Base-by-base conservation (phyloP, 139 green algal species). In the Zygnema cylindricum region DNA sequence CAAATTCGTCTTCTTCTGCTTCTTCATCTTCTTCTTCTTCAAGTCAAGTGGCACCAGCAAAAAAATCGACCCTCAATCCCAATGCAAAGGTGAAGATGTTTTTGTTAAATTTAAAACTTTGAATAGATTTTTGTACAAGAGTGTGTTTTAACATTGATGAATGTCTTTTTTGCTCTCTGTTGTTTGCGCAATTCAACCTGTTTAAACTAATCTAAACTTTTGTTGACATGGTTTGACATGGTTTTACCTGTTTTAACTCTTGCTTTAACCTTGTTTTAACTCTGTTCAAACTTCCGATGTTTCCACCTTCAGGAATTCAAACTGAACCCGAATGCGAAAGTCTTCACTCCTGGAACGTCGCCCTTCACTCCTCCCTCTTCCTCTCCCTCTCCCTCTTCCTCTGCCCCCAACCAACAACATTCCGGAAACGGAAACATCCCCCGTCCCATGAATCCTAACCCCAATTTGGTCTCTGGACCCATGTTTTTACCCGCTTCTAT, bases 301-400 rank as follows among this genome's bases (percentile, higher is more conserved):
- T n/a, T n/a, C n/a, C n/a, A n/a, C n/a, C n/a, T 73, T 25, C 57
- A 73, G 71, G 71, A 79, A 43, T 79, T 85, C 81, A 87, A 86
- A 69, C 54, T 87, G 23, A 87, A 87, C 38, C 81, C 81, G 23
- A 87, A 87, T 87, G 81, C 81, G 22, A 87, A 87, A 69, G 81
- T 85, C 69, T 87, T 87, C 81, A 87, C 54, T 25, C 81, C 81
- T 2, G 54, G 71, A 21, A 23, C 69, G 71, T 43, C 77, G 7
- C 3, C 77, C 3, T 85, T 85, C 77, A 82, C 33, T 39, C 33
- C 43, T 75, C 39, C 39, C 77, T 41, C 35, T 38, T 3, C 57
- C 49, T 39, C 77, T 54, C 43, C 57, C 77, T 39, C 43, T 54
- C 43, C 57, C 49, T 39, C 77, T 54, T 54, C 33, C 77, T 3